Evolutionary conservation across 164 flowering plant genomes (phyloP), one percentile per base, ranked within the genome.

Genomic region (Vitis rupestris): DNA sequence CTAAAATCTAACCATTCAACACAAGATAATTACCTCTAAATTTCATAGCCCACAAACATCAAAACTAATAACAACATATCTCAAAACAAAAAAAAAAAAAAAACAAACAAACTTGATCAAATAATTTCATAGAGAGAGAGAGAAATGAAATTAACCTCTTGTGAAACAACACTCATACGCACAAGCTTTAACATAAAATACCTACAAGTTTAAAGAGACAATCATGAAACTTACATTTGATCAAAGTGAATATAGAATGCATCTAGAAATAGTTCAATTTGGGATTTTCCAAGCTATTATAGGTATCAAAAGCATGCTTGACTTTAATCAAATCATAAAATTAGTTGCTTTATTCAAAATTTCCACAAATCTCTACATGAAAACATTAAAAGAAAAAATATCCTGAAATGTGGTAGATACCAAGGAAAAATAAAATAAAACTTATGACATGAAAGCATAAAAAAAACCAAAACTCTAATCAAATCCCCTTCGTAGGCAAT

Each of bases 171-270:
- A 57, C 59, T 50, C 50, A 58, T 49, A 9, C 55, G 65, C 74
- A 50, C 27, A 64, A 57, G 98, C 93, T 81, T 94, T 97, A 54
- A 94, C 80, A 83, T 92, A 94, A 69, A 94, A 88, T 19, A 90
- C 95, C 98, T 94, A 70, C 17, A 72, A 17, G 15, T 4, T 60
- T 27, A 64, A 8, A 16, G 10, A 58, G 11, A 30, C 8, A 56
- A 49, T 8, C 12, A 55, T 65, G 1, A 27, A 52, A 68, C 11
- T 55, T 7, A 27, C 5, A 49, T 37, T 23, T 23, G 27, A 23
- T 23, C 27, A 1, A 23, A 23, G 27, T 23, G 27, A 23, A 23
- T 23, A 23, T 23, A 1, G 27, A 23, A 1, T 23, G 2, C 27
- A 23, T 23, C 27, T 23, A 23, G 27, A 23, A 23, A 23, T 23